These are phyloP conservation scores for Teratosphaeria gauchensis DNA, from an alignment of 2,329 filamentous ascomycete species.

Conservation along the genomic window DNA sequence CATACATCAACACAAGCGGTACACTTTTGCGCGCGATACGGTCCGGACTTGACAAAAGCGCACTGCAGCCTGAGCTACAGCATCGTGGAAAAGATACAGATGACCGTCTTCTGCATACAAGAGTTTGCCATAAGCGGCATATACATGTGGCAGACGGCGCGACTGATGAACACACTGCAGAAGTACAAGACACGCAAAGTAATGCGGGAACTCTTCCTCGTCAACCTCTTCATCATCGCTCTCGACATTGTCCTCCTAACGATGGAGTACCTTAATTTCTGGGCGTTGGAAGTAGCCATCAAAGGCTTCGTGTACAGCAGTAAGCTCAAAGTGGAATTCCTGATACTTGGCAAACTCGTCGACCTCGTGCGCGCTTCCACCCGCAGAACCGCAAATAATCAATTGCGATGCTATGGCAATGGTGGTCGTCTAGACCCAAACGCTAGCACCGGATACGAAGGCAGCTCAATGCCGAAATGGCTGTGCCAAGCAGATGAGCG, in stretches of 20 bases:
- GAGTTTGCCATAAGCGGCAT: background rate
- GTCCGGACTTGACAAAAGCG: background rate
- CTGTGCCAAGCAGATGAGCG: background rate
- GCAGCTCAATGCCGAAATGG: background rate
- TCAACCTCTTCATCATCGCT: conserved; percentile 28
- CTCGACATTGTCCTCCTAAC: conserved; percentile 24
- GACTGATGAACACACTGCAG: background rate
- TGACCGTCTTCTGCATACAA: background rate
- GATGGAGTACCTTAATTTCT: conserved; percentile 20
- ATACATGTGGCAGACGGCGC: background rate
- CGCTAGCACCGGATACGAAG: background rate
- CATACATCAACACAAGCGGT: background rate
- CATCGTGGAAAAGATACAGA: background rate
- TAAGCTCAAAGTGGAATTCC: conserved; percentile 13
- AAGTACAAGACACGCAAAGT: background rate
- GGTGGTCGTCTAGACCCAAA: background rate
- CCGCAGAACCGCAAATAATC: background rate
- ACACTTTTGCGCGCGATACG: background rate
- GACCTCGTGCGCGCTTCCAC: background rate
- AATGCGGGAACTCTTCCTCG: conserved; percentile 24
- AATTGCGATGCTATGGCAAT: background rate
- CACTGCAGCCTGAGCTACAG: background rate
- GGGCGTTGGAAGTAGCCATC: conserved; percentile 23
- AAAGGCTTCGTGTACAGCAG: conserved; percentile 24
- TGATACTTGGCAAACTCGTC: conserved; percentile 15